These are phyloP conservation scores for Rubus parviflorus DNA, from an alignment of 306 rosid species.

Conservation along the genomic window DNA sequence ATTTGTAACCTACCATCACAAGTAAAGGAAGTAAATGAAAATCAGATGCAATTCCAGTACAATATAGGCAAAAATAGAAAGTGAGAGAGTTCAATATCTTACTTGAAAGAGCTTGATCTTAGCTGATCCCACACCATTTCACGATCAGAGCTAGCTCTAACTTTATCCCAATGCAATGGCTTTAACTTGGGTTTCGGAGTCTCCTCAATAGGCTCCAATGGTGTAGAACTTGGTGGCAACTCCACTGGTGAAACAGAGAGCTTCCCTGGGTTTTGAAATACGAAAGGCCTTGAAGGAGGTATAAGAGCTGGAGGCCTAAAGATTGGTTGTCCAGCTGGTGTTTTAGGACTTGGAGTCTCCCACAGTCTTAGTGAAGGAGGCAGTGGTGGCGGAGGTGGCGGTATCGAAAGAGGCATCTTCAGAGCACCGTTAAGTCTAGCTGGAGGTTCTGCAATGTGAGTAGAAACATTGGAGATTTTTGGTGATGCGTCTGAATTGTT, in stretches of 20 bases:
- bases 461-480: conserved; percentile 8
- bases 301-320: conserved; percentile 36
- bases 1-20: neutral
- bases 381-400: conserved; percentile 38
- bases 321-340: conserved; percentile 37
- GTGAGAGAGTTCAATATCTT: conserved; percentile 24
- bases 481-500: conserved; percentile 34
- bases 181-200: conserved; percentile 73
- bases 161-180: conserved; percentile 99
- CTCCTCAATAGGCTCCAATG: conserved; percentile 45
- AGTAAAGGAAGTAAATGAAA: conserved; percentile 12
- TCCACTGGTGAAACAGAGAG: conserved; percentile 58
- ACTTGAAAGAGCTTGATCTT: conserved; percentile 93
- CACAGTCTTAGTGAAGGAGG: conserved; percentile 21
- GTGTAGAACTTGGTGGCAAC: conserved; percentile 47
- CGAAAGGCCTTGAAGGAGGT: conserved; percentile 51
- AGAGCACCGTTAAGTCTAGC: neutral
- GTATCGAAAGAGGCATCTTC: conserved; percentile 23
- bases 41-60: neutral
- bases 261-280: conserved; percentile 25
- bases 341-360: conserved; percentile 30
- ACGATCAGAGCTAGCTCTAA: conserved; percentile 92
- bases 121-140: conserved; percentile 99
- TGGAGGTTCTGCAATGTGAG: conserved; percentile 18
- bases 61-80: neutral